Evolutionary conservation across 1,284 basidiomycete genomes (phyloP), one percentile per base, ranked within the genome.

Genomic region (Tremellales sp.): DNA sequence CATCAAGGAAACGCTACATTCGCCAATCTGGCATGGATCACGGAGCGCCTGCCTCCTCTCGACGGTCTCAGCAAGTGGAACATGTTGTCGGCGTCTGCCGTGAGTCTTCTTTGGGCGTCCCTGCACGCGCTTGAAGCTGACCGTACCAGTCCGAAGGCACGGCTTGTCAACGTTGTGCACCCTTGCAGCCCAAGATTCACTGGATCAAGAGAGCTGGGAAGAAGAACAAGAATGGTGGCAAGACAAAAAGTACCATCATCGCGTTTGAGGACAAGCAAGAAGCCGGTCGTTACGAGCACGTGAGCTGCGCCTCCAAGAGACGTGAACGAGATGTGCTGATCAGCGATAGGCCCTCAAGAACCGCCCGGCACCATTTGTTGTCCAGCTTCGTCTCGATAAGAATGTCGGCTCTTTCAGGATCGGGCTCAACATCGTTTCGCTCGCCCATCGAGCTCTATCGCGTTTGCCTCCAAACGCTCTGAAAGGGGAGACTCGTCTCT

Each of bases 381-480:
- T 91, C 0, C 89, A 93, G 67, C 79, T 94, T 26, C 86, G 83
- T 54, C 75, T 89, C n/a, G 81, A 86, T 51, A 78, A 82, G 7
- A 56, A 65, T 40, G 67, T 77, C 2, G 91, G 89, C 0, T 79
- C 80, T 36, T 83, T 94, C 45, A 82, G 86, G 45, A 84, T 97
- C 39, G 92, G 89, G 23, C 81, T 94, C 64, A 97, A 97, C 65
- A 80, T 90, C 33, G 80, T 86, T 0, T 89, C 92, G 1, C 79
- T 97, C 29, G 80, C 90, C 49, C 92, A 97, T 68, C 87, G 89
- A 33, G 92, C 91, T 0, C 70, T 87, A 29, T 84, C 89, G 0
- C 83, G 87, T 40, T 79, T 97, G 27, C 92, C 92, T 7, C 44
- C 56, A 15, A 78, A 79, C 53, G 79, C 81, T 11, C 70, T 75